These are phyloP conservation scores for Aurinia saxatilis DNA, from an alignment of 345 rosid species.

Conservation along the genomic window DNA sequence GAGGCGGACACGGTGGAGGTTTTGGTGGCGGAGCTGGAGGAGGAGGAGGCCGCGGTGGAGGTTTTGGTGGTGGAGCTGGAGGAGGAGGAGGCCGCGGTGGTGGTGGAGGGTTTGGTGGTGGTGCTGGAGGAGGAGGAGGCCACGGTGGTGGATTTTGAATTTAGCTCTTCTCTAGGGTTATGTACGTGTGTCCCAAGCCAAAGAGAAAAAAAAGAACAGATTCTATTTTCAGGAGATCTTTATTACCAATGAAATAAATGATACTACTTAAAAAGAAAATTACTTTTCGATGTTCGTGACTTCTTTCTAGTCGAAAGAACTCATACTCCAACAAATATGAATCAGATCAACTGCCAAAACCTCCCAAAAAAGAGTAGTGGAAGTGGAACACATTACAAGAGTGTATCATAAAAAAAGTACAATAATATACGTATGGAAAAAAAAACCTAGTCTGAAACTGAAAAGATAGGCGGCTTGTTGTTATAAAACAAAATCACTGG, in stretches of 20 bases:
- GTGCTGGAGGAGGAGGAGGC: constrained; percentile 9
- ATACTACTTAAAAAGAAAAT: not conserved
- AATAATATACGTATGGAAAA: too few species aligned
- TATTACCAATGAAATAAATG: constrained; percentile 12
- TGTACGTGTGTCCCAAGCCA: constrained; percentile 20
- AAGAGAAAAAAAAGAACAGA: not conserved
- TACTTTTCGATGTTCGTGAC: not conserved
- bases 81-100: constrained; percentile 5
- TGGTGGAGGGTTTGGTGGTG: constrained; percentile 13
- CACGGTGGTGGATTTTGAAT: constrained; percentile 20
- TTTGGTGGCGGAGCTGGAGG: constrained; percentile 20
- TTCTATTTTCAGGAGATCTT: too few species aligned
- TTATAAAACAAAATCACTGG: too few species aligned
- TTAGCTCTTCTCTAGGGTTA: constrained; percentile 1
- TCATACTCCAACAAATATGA: not conserved
- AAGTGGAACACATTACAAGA: too few species aligned
- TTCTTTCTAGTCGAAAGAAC: too few species aligned
- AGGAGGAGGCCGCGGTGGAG: constrained; percentile 4
- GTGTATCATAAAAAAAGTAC: too few species aligned
- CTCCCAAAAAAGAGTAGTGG: too few species aligned
- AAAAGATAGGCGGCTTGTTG: too few species aligned
- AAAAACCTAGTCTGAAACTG: too few species aligned
- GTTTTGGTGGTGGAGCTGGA: not conserved
- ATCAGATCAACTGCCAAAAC: not conserved
- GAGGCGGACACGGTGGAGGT: not conserved